A percentile compares a stretch with the other conserved stretches of the same genome.
Evolutionary conservation across 164 flowering plant species (phyloP).

Genomic region (Piper longum): DNA sequence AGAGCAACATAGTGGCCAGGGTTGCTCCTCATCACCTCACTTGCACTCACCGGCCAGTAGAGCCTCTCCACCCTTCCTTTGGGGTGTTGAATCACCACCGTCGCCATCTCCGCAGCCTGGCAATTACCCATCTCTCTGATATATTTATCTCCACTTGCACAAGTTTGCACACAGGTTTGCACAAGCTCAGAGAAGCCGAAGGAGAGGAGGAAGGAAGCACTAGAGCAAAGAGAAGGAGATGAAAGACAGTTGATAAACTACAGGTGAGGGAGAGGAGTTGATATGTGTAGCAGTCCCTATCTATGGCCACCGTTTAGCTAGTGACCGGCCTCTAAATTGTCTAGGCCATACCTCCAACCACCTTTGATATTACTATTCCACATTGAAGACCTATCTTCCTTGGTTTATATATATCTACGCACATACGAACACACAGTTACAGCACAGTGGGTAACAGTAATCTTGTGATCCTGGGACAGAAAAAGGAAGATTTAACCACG

Average conservation of each 20-base stretch:
- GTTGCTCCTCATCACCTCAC: conserved; percentile 60
- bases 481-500: too few species aligned
- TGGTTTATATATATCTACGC: neutral
- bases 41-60: conserved; percentile 53
- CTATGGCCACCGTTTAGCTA: conserved; percentile 5
- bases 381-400: neutral
- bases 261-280: conserved; percentile 1
- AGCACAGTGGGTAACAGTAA: neutral
- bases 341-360: neutral
- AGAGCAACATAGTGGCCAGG: conserved; percentile 88
- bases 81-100: conserved; percentile 62
- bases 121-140: conserved; percentile 63
- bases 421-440: too few species aligned
- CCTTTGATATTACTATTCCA: conserved; percentile 4
- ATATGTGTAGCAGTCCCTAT: conserved; percentile 2
- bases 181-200: neutral
- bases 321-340: conserved; percentile 1
- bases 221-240: neutral
- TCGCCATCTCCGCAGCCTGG: conserved; percentile 78
- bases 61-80: conserved; percentile 51
- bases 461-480: neutral
- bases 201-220: neutral
- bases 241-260: neutral
- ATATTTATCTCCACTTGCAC: neutral
- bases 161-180: neutral